These are phyloP conservation scores for Arthroderma sp. DNA, from an alignment of 2,329 filamentous ascomycete genomes.

Conservation along the genomic window DNA sequence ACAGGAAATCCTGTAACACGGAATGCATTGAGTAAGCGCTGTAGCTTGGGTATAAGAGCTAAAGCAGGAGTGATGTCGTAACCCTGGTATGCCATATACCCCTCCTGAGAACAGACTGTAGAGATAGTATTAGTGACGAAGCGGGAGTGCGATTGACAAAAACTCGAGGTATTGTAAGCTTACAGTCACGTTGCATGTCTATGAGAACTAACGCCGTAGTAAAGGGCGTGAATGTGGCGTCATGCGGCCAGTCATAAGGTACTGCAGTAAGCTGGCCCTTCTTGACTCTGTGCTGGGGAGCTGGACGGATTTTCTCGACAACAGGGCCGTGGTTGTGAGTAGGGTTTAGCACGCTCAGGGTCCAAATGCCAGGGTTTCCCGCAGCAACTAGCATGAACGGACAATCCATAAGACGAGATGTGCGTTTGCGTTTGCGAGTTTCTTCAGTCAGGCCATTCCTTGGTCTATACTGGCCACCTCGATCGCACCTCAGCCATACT, in stretches of 20 bases:
- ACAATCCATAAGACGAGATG: constrained; percentile 32
- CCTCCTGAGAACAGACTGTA: constrained; percentile 30
- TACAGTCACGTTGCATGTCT: constrained; percentile 38
- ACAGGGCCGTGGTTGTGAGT: constrained; percentile 32
- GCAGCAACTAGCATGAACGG: constrained; percentile 33
- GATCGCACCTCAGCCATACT: constrained; percentile 33
- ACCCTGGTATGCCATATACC: constrained; percentile 34
- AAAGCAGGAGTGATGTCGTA: constrained; percentile 30
- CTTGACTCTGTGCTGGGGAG: constrained; percentile 29
- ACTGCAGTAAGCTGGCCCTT: constrained; percentile 30
- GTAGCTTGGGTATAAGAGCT: constrained; percentile 28
- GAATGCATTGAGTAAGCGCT: constrained; percentile 26
- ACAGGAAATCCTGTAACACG: constrained; percentile 29
- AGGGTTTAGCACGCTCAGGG: constrained; percentile 28
- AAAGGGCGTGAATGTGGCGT: constrained; percentile 30
- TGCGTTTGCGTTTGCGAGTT: constrained; percentile 31
- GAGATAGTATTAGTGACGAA: background rate
- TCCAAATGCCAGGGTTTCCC: constrained; percentile 32
- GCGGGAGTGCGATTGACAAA: background rate
- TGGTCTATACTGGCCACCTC: constrained; percentile 32
- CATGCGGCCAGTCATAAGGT: constrained; percentile 36
- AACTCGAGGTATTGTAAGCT: constrained; percentile 8
- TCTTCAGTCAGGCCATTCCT: constrained; percentile 33
- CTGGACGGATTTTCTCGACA: constrained; percentile 27
- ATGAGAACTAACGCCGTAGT: constrained; percentile 35